Percentiles rank a stretch among this genome's conserved stretches.
Evolutionary conservation across 257 asterid genomes (phyloP).

Genomic region (Nicotiana tabacum): DNA sequence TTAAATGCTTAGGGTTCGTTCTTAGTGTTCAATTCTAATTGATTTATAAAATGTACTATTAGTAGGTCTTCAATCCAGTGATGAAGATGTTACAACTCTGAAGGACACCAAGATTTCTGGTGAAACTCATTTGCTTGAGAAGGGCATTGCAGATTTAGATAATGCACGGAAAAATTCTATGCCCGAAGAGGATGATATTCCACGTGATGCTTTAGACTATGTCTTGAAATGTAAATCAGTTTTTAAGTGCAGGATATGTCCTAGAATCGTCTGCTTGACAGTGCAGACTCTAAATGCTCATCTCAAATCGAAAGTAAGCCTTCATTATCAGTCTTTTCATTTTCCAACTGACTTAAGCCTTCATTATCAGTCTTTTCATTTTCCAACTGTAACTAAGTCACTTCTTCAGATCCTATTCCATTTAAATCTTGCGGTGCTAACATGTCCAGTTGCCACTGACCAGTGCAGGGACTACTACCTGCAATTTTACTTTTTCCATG

Average conservation of each 20-base stretch:
- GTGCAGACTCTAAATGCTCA: constrained; percentile 70
- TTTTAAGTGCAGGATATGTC: constrained; percentile 89
- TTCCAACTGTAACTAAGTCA: not conserved
- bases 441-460: not conserved
- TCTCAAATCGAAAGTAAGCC: constrained; percentile 75
- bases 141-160: constrained; percentile 26
- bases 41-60: constrained; percentile 7
- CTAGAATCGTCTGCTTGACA: constrained; percentile 83
- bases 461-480: not conserved
- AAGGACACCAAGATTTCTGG: constrained; percentile 22
- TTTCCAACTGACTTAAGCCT: constrained; percentile 19
- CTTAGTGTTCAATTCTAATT: constrained; percentile 1
- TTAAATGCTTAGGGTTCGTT: not conserved
- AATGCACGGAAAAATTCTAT: constrained; percentile 12
- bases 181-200: constrained; percentile 31
- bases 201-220: constrained; percentile 34
- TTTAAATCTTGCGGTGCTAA: not conserved
- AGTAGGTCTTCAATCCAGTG: constrained; percentile 70
- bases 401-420: not conserved
- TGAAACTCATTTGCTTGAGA: constrained; percentile 27
- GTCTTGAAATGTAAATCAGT: constrained; percentile 74
- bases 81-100: constrained; percentile 47
- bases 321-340: not conserved
- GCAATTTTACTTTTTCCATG: not conserved
- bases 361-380: not conserved